Base-by-base conservation (phyloP, 176 grass and related monocot genomes). In the Oryza glaberrima region DNA sequence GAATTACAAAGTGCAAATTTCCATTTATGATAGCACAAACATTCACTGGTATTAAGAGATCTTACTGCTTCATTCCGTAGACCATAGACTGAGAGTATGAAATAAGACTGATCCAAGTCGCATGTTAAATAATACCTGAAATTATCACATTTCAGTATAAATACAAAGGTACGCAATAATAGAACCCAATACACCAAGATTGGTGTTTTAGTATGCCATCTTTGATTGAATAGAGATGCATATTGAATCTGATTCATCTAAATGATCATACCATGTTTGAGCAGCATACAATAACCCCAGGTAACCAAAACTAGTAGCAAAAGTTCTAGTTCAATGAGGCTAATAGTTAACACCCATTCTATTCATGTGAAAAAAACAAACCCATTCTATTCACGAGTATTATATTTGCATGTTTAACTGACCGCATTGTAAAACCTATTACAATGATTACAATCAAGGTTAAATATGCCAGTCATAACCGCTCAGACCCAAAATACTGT, bases 81-180 rank as follows among this genome's bases (percentile, higher is more conserved):
- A 56, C 93, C 93, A 81, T 92, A 92, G 16, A 94, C 71, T 25
- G 93, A 94, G 25, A 94, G 74, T 88, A 90, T 80, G 71, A 92
- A 92, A 90, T 73, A 92, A 49, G 90, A 86, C 34, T 77, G 82
- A 65, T 92, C 88, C 79, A 82, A 38, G 83, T 92, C 93, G 38
- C 90, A 94, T 77, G 76, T 20, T 69, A 92, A 80, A 80, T 94
- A 94, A 79, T 92, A 94, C 87, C 93, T 94, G 82, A 80, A 86
- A 87, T 61, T 69, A 48, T 65, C 7, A 13, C 22, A 35, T 60
- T 36, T 9, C 9, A 17, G 46, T 35, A 23, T 51, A 73, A 19
- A 44, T 35, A 73, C 7, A 5, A 63, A 76, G 23, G 34, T 25
- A 84, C 17, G 25, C 60, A 28, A 58, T 30, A 84, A 63, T 6